A percentile compares a stretch with the other conserved stretches of the same genome.
Conservation (phyloP, 495 filamentous ascomycete species). For the Penicillium canariense region DNA sequence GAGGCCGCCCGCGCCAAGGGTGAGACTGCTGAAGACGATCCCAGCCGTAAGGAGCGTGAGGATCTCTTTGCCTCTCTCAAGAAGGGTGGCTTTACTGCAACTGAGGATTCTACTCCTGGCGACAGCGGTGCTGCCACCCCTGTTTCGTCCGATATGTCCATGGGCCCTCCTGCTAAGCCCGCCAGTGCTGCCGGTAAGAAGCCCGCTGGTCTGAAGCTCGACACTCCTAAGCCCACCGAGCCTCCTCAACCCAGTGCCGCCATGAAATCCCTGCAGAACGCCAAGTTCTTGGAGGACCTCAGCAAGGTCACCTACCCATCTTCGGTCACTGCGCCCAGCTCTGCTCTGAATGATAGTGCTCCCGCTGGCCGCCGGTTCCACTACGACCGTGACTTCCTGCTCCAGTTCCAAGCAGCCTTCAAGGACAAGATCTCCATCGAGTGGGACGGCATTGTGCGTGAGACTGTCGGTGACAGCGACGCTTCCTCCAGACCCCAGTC, state of each 20-base stretch:
- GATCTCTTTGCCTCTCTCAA: conserved; percentile 56
- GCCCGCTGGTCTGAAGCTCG: conserved; percentile 78
- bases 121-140: conserved; percentile 58
- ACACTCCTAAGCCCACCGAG: conserved; percentile 78
- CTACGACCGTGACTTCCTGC: conserved; percentile 91
- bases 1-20: conserved; percentile 41
- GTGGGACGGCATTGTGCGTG: conserved; percentile 79
- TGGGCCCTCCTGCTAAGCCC: conserved; percentile 54
- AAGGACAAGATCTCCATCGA: conserved; percentile 92
- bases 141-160: conserved; percentile 52
- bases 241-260: conserved; percentile 87
- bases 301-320: conserved; percentile 70
- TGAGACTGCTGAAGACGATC: conserved; percentile 39
- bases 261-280: conserved; percentile 84
- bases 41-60: conserved; percentile 41
- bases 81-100: conserved; percentile 47
- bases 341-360: conserved; percentile 75
- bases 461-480: conserved; percentile 81
- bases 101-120: conserved; percentile 49
- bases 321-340: conserved; percentile 81
- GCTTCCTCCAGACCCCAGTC: conserved; percentile 64
- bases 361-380: conserved; percentile 80
- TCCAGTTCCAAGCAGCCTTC: conserved; percentile 95
- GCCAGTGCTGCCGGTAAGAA: conserved; percentile 60
- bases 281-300: conserved; percentile 75